Evolutionary conservation across 148 eudicot species (phyloP).

Genomic region (Camellia granthamiana): DNA sequence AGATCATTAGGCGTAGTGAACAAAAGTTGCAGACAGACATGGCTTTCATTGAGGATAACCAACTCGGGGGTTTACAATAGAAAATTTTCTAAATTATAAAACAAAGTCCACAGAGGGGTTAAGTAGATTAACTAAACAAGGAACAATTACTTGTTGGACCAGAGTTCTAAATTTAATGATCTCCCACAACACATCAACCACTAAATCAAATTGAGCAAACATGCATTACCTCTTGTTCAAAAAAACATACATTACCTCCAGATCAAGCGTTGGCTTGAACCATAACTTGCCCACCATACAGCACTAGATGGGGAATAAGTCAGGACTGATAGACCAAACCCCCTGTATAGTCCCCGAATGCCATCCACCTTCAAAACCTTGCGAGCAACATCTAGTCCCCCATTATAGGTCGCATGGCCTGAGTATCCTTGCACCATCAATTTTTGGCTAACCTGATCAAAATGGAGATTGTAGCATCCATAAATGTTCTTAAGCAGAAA

Average conservation of each 20-base stretch:
- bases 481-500: background rate
- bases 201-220: background rate
- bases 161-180: background rate
- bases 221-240: conserved; percentile 39
- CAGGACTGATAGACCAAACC: conserved; percentile 88
- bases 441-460: conserved; percentile 82
- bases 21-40: no score
- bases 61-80: background rate
- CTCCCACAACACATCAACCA: background rate
- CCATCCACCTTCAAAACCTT: conserved; percentile 84
- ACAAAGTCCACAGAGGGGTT: background rate
- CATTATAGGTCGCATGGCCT: conserved; percentile 82
- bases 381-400: conserved; percentile 90
- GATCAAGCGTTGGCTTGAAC: conserved; percentile 94
- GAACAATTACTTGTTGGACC: background rate
- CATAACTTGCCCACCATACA: conserved; percentile 99
- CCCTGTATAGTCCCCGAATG: conserved; percentile 85
- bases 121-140: background rate
- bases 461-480: conserved; percentile 7
- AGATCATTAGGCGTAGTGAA: no score
- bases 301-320: conserved; percentile 98
- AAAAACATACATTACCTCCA: conserved; percentile 27
- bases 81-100: background rate
- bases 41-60: no score
- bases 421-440: conserved; percentile 99